Conservation (phyloP, 2,329 filamentous ascomycete genomes). For the Alternaria arborescens region DNA sequence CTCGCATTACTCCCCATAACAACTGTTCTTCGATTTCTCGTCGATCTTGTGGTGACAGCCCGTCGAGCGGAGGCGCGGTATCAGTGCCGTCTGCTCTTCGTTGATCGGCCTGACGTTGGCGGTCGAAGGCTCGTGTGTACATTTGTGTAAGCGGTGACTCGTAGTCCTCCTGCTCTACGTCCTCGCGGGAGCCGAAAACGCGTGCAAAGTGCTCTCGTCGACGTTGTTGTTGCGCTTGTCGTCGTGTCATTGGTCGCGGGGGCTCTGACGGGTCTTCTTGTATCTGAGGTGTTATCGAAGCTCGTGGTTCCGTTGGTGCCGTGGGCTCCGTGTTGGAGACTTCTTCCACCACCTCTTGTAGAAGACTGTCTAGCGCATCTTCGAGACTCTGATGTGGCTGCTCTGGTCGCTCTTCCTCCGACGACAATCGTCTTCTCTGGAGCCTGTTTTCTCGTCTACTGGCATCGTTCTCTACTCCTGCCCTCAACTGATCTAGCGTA, state of each 20-base stretch:
- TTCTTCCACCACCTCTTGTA: conserved; percentile 35
- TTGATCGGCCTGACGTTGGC: conserved; percentile 55
- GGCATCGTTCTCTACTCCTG: conserved; percentile 40
- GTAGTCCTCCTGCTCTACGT: conserved; percentile 58
- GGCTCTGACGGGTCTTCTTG: conserved; percentile 11
- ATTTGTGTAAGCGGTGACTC: conserved; percentile 59
- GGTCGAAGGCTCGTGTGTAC: conserved; percentile 56
- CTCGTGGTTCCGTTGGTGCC: conserved; percentile 3
- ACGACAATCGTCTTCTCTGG: conserved; percentile 29
- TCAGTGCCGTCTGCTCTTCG: conserved; percentile 35
- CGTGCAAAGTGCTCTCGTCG: conserved; percentile 43
- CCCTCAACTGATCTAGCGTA: conserved; percentile 56
- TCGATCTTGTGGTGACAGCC: conserved; percentile 34
- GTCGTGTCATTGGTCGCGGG: conserved; percentile 25
- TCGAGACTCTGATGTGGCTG: conserved; percentile 44
- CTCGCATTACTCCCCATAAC: conserved; percentile 44
- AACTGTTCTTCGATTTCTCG: conserved; percentile 45
- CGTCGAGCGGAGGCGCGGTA: conserved; percentile 30
- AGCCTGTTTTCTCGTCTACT: conserved; percentile 42
- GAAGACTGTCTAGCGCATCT: conserved; percentile 45
- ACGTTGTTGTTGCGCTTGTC: conserved; percentile 32
- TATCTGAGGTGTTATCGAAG: conserved; percentile 10
- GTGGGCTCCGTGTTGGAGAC: conserved; percentile 25
- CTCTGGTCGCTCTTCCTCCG: conserved; percentile 33
- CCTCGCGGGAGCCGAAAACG: conserved; percentile 58